Percentiles rank a stretch among this genome's conserved stretches.
Evolutionary conservation across 139 green algal species (phyloP).

Genomic region (Chlamydomonas schloesseri): DNA sequence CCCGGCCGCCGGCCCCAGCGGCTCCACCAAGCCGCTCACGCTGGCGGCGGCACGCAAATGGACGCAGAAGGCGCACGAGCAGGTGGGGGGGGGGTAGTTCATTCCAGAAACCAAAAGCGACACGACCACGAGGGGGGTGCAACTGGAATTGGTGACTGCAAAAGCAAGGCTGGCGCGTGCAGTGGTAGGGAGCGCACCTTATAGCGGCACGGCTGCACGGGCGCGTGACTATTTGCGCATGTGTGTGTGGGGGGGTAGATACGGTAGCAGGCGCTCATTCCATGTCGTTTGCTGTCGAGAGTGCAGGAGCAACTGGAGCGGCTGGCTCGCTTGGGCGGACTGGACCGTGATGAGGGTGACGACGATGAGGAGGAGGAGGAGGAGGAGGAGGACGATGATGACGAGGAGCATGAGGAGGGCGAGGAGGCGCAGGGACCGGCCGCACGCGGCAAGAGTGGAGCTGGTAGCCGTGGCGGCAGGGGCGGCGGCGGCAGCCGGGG

Average conservation of each 20-base stretch:
- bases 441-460: background rate
- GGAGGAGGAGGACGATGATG: background rate
- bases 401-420: background rate
- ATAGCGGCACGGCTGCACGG: too few species aligned
- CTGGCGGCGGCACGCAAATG: constrained; percentile 56
- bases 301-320: constrained; percentile 29
- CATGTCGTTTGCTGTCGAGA: too few species aligned
- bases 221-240: too few species aligned
- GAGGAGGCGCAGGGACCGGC: background rate
- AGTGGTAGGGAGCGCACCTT: too few species aligned
- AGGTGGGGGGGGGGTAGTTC: background rate
- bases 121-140: too few species aligned
- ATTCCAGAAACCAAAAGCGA: too few species aligned
- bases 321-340: background rate
- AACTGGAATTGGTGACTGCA: background rate
- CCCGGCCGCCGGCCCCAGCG: background rate
- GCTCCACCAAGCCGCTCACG: background rate
- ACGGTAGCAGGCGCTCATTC: too few species aligned
- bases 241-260: too few species aligned
- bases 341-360: background rate
- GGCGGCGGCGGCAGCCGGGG: background rate
- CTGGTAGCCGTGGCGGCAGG: background rate
- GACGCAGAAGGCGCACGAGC: constrained; percentile 30
- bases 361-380: background rate
- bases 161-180: background rate